A percentile compares a stretch with the other conserved stretches of the same genome.
Evolutionary conservation across 2,329 filamentous ascomycete genomes (phyloP).

Genomic region (Bipolaris victoriae): DNA sequence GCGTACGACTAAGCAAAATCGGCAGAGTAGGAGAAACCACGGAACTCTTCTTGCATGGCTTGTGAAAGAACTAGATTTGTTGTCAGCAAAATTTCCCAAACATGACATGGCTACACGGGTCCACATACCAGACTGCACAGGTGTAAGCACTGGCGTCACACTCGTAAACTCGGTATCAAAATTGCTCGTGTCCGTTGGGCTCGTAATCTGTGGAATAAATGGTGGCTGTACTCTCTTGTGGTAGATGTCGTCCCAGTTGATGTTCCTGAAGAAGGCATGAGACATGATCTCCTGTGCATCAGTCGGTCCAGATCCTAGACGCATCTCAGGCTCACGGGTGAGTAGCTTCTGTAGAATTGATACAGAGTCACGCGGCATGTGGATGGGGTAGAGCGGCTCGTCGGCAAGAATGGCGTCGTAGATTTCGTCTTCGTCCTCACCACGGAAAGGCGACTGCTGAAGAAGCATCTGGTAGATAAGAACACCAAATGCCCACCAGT

Average conservation of each 20-base stretch:
- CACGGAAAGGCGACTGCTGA: conserved; percentile 97
- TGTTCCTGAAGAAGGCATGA: conserved; percentile 96
- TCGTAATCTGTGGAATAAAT: conserved; percentile 88
- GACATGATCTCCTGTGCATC: conserved; percentile 99
- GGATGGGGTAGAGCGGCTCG: conserved; percentile 95
- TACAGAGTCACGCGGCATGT: conserved; percentile 97
- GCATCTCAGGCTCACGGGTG: conserved; percentile 90
- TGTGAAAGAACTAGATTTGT: conserved; percentile 79
- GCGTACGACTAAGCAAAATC: conserved; percentile 68
- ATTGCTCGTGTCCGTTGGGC: conserved; percentile 97
- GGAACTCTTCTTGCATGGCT: conserved; percentile 99
- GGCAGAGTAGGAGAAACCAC: conserved; percentile 95
- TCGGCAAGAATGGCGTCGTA: conserved; percentile 98
- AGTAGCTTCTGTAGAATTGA: conserved; percentile 97
- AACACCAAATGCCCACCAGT: conserved; percentile 99
- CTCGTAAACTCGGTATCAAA: conserved; percentile 99
- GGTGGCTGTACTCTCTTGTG: conserved; percentile 90
- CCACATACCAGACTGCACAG: conserved; percentile 90
- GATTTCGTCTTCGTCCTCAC: conserved; percentile 98
- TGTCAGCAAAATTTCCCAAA: conserved; percentile 17
- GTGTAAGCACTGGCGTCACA: conserved; percentile 94
- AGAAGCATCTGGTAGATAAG: conserved; percentile 99
- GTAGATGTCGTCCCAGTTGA: conserved; percentile 99
- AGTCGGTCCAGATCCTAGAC: conserved; percentile 91
- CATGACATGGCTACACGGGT: not conserved